Conservation (phyloP, 106 monocot genomes). For the Ottelia alismoides region DNA sequence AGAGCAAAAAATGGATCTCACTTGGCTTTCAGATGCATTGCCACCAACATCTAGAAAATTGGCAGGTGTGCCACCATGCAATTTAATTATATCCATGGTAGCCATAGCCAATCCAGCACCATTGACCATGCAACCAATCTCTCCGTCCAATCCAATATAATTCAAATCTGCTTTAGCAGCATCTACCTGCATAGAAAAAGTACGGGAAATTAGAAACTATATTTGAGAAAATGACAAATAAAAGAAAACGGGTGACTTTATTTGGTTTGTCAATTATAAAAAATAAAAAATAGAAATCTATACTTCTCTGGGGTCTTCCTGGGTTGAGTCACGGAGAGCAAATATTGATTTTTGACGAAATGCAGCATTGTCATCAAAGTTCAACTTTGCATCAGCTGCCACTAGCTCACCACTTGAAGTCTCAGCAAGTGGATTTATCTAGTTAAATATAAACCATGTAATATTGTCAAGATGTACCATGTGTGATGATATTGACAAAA, state of each 20-base stretch:
- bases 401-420: not conserved
- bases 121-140: conserved; percentile 3
- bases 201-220: no score
- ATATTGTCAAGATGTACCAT: no score
- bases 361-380: conserved; percentile 2
- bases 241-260: no score
- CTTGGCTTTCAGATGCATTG: conserved; percentile 89
- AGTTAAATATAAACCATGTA: no score
- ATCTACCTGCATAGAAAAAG: no score
- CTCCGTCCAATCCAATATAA: no score
- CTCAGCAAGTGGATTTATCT: conserved; percentile 3
- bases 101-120: conserved; percentile 5
- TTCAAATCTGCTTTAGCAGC: not conserved
- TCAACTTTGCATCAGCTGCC: conserved; percentile 1
- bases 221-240: no score
- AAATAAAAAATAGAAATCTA: no score
- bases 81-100: no score
- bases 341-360: not conserved
- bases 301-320: conserved; percentile 2
- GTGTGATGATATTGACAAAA: no score
- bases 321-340: not conserved
- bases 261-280: no score
- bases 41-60: conserved; percentile 40
- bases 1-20: no score
- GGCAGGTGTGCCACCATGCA: conserved; percentile 3